Base-by-base conservation (phyloP, 2,329 filamentous ascomycete genomes). In the Trichoderma sp. region DNA sequence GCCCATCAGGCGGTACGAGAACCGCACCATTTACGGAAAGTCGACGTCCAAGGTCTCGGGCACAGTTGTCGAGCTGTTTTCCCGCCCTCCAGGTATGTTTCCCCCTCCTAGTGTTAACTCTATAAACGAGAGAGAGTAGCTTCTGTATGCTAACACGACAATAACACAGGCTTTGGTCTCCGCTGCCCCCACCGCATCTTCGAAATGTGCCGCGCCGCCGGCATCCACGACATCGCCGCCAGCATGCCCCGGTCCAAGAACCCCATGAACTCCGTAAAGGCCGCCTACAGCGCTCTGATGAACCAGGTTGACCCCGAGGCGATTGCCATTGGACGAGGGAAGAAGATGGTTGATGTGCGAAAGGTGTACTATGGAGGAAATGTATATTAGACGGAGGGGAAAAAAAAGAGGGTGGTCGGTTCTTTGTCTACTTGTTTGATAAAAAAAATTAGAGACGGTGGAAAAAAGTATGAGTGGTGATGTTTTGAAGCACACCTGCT, bases 201-300 rank as follows among this genome's bases (percentile, higher is more conserved):
- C 81, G 95, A 99, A 81, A 94, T 99, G 85, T 94, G 92, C 77
- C 91, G 93, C 72, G 90, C 90, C 60, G 92, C 89, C 52, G 96
- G 96, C 73, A 93, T 99, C 76, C 86, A 91, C 72, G 96, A 99
- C 79, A 87, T 99, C 40, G 88, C 94, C 19, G 94, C 93, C 60
- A 87, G 88, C 73, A 94, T 97, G 72, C 90, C 91, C 47, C 91
- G 95, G 57, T 93, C 93, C 72, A 89, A 94, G 76, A 98, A 97
- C 85, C 93, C 94, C 74, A 97, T 98, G 94, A 99, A 99, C 84
- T 93, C 94, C 21, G 92, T 97, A 82, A 97, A 97, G 84, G 96
- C 96, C 16, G 88, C 93, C 52, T 92, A 92, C 81, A 81, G 95
- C 79, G 95, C 94, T 5, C 84, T 99, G 72, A 87, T 88, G 79